Conservation (phyloP, 140 eudicot genomes). For the Erigeron philadelphicus region DNA sequence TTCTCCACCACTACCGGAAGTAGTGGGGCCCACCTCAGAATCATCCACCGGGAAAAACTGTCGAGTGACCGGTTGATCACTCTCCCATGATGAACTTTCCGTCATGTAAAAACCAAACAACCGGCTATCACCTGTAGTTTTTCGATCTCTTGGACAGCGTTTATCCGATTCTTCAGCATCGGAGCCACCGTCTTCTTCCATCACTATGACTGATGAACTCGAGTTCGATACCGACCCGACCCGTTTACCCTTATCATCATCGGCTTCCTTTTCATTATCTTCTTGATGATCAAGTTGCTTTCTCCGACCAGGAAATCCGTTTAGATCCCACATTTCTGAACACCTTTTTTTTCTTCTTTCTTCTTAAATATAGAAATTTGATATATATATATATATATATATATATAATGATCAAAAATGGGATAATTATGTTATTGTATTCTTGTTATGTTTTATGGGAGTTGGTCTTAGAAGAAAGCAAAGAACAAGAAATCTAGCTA, state of each 20-base stretch:
- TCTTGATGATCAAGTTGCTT: background rate
- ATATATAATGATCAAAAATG: constrained; percentile 23
- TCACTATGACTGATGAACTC: constrained; percentile 56
- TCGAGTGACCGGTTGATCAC: constrained; percentile 51
- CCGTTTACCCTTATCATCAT: constrained; percentile 52
- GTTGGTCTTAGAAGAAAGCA: constrained; percentile 31
- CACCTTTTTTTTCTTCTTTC: background rate
- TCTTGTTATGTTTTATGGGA: constrained; percentile 20
- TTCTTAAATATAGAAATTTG: too few relatives aligned
- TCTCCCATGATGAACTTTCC: constrained; percentile 19
- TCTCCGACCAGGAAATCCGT: constrained; percentile 49
- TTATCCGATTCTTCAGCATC: constrained; percentile 34
- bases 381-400: background rate
- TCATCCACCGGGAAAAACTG: constrained; percentile 73
- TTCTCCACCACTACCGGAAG: constrained; percentile 27
- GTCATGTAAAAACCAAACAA: constrained; percentile 44
- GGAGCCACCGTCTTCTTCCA: constrained; percentile 43
- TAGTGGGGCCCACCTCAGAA: constrained; percentile 33
- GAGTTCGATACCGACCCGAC: constrained; percentile 65
- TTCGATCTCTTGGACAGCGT: background rate
- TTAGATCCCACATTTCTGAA: constrained; percentile 70
- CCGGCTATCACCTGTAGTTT: background rate
- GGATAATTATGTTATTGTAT: constrained; percentile 15
- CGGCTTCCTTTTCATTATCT: constrained; percentile 24
- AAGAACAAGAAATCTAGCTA: constrained; percentile 36